A percentile compares a stretch with the other conserved stretches of the same genome.
Conservation (phyloP, 1,284 basidiomycete species). For the Apiotrichum sp. region DNA sequence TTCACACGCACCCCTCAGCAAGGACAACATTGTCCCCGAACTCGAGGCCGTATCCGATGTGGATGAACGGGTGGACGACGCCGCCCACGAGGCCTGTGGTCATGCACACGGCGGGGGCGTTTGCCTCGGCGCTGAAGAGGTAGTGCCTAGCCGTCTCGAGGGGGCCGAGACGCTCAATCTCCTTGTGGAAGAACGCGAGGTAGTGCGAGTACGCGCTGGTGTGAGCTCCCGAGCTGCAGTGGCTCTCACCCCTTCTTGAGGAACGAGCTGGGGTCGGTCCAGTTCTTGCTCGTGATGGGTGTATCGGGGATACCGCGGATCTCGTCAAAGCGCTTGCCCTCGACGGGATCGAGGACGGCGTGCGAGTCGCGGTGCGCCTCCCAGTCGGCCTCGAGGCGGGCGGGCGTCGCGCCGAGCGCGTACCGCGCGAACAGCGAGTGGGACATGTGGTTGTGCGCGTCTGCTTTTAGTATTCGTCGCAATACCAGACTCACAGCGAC, state of each 20-base stretch:
- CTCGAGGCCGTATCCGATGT: conserved; percentile 60
- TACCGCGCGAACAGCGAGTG: conserved; percentile 55
- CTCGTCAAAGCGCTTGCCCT: conserved; percentile 27
- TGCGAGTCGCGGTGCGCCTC: conserved; percentile 36
- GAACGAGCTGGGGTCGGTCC: conserved; percentile 51
- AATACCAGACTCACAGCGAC: conserved; percentile 29
- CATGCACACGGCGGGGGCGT: conserved; percentile 51
- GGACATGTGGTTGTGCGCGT: conserved; percentile 57
- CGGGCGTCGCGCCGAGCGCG: conserved; percentile 56
- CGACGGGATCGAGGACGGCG: conserved; percentile 51
- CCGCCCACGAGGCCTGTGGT: conserved; percentile 56
- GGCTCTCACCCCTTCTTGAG: conserved; percentile 53
- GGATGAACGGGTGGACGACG: conserved; percentile 55
- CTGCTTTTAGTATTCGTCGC: conserved; percentile 51
- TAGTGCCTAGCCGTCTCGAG: conserved; percentile 53
- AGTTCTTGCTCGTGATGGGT: conserved; percentile 50
- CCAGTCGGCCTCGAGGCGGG: conserved; percentile 51
- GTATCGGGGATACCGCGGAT: conserved; percentile 20
- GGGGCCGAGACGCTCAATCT: conserved; percentile 50
- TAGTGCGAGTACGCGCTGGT: conserved; percentile 54
- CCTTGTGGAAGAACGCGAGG: conserved; percentile 55
- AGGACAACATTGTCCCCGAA: conserved; percentile 56
- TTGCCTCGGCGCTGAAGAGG: conserved; percentile 51
- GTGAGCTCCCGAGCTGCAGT: conserved; percentile 1
- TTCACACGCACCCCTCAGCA: conserved; percentile 50